phyloP scores from a whole-genome alignment of 2,329 filamentous ascomycete genomes.

The Rutstroemia sp. region DNA sequence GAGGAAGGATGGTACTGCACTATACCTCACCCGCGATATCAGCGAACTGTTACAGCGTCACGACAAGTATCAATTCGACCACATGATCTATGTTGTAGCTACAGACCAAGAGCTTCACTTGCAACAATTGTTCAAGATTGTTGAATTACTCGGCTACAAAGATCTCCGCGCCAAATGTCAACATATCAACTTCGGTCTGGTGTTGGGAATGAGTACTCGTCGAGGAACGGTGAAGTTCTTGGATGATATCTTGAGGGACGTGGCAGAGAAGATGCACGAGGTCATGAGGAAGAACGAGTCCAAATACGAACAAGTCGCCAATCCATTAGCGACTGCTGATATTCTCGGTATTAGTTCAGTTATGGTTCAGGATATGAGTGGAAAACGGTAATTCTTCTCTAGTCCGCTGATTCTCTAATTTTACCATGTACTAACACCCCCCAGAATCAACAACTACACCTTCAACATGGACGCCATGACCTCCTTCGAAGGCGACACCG shows the following conservation, averaged over 20 bases:
- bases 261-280: conserved; percentile 94
- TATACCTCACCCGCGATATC: conserved; percentile 74
- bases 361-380: conserved; percentile 97
- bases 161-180: conserved; percentile 62
- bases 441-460: conserved; percentile 57
- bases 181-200: conserved; percentile 70
- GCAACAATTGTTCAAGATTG: conserved; percentile 68
- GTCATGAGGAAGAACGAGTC: conserved; percentile 85
- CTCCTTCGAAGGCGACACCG: conserved; percentile 78
- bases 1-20: conserved; percentile 66
- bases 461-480: conserved; percentile 80
- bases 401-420: too few relatives aligned
- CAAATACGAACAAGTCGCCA: conserved; percentile 85
- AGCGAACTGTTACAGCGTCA: conserved; percentile 63
- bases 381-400: conserved; percentile 61
- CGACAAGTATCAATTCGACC: conserved; percentile 60
- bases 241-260: conserved; percentile 66
- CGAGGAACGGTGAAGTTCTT: conserved; percentile 69
- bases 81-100: conserved; percentile 75
- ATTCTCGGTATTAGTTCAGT: conserved; percentile 87
- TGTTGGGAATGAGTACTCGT: conserved; percentile 63
- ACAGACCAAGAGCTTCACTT: conserved; percentile 67
- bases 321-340: conserved; percentile 77
- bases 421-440: not conserved
- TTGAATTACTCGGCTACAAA: conserved; percentile 62